Evolutionary conservation across 495 filamentous ascomycete genomes (phyloP), one percentile per base, ranked within the genome.

Genomic region (Bacidia gigantensis): DNA sequence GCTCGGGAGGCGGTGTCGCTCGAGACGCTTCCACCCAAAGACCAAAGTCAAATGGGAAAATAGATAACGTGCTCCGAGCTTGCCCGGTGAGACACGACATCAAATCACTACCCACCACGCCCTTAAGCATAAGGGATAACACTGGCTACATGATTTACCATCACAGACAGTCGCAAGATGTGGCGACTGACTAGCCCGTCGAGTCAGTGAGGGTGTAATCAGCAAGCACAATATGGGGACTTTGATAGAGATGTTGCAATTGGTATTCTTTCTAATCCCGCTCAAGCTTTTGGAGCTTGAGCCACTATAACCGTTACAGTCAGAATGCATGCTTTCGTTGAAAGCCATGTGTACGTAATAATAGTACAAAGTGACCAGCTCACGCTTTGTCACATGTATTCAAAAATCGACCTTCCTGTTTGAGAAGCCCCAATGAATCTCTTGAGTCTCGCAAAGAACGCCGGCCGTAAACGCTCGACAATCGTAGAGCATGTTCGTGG

Each of bases 201-300:
- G n/a, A n/a, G n/a, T n/a, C n/a, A n/a, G n/a, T n/a, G n/a, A n/a
- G n/a, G n/a, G n/a, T n/a, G n/a, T n/a, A n/a, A n/a, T n/a, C n/a
- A n/a, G n/a, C n/a, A n/a, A n/a, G n/a, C n/a, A n/a, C n/a, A 79
- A 32, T 73, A 77, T 52, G 76, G 74, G 49, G 79, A 79, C 52
- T 79, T 84, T 54, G 85, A 80, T 81, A 80, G 85, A 22, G 2
- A 12, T 11, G 21, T 46, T 46, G 2, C 18, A 46, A 0, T 23
- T 23, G 1, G 44, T 25, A 46, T 2, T 46, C 18, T 22, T 9
- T 24, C n/a, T 5, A 35, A 35, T 35, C 29, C 5, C 7, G 7
- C 29, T 35, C 29, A 35, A 14, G 29, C 14, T 35, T 14, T 35
- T n/a, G n/a, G 29, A 35, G 14, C 29, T 14, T 35, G 29, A 35